These are phyloP conservation scores for Aspergillus sp. DNA, from an alignment of 2,329 filamentous ascomycete species.

Conservation along the genomic window DNA sequence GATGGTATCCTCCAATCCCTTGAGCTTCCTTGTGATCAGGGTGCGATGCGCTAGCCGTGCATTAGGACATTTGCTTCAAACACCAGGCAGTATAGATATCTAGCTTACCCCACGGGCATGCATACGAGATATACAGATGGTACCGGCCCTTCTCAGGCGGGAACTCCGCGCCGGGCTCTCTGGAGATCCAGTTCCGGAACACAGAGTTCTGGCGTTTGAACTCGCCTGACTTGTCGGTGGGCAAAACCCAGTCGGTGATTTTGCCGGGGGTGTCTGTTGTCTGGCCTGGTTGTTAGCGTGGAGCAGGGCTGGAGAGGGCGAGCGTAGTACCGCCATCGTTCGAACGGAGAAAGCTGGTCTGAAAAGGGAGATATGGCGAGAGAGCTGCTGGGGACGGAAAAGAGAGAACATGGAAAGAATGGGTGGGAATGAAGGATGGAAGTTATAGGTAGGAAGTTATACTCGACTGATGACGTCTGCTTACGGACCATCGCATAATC, in stretches of 20 bases:
- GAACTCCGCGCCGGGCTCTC: slow-evolving; percentile 61
- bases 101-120: slow-evolving; percentile 68
- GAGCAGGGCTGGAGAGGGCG: not conserved
- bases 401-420: slow-evolving; percentile 17
- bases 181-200: slow-evolving; percentile 74
- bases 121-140: slow-evolving; percentile 90
- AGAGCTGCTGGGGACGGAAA: slow-evolving; percentile 12
- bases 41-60: slow-evolving; percentile 65
- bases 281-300: not conserved
- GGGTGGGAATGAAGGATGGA: slow-evolving; percentile 3
- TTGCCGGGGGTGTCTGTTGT: slow-evolving; percentile 28
- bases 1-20: slow-evolving; percentile 82
- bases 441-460: slow-evolving; percentile 2
- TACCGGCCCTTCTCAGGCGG: slow-evolving; percentile 82
- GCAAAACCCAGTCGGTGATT: slow-evolving; percentile 78
- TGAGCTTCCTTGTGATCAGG: slow-evolving; percentile 78
- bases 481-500: slow-evolving; percentile 14
- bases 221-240: slow-evolving; percentile 70
- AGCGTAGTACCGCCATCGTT: slow-evolving; percentile 25
- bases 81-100: no score
- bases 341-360: slow-evolving; percentile 14
- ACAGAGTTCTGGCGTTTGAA: slow-evolving; percentile 81
- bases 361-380: slow-evolving; percentile 11
- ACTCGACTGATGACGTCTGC: slow-evolving; percentile 10
- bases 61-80: no score